Conservation (phyloP, 768 basidiomycete genomes). For the Phlebiopsis flavidoalba region DNA sequence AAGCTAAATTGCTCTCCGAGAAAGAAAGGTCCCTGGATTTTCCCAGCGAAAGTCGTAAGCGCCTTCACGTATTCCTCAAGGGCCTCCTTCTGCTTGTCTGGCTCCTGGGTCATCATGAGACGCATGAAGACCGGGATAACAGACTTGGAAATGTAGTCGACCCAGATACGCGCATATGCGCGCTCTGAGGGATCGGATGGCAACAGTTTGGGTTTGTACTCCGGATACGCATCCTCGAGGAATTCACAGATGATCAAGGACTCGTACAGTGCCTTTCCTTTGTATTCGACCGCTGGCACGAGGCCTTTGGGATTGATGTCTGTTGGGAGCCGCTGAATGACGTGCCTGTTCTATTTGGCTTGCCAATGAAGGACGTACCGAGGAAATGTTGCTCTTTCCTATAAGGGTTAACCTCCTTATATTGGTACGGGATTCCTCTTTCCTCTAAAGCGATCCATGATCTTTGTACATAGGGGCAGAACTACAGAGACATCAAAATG, state of each 20-base stretch:
- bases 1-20: constrained; percentile 47
- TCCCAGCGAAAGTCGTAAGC: constrained; percentile 30
- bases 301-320: constrained; percentile 67
- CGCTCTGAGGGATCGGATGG: constrained; percentile 46
- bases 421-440: constrained; percentile 60
- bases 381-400: constrained; percentile 58
- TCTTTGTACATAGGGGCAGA: constrained; percentile 58
- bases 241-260: constrained; percentile 61
- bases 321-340: constrained; percentile 7
- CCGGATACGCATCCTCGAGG: constrained; percentile 56
- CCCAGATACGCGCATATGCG: constrained; percentile 51
- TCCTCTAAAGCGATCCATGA: constrained; percentile 68
- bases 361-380: constrained; percentile 30
- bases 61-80: constrained; percentile 34
- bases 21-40: constrained; percentile 50
- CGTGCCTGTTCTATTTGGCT: neutral
- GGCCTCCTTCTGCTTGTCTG: constrained; percentile 30
- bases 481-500: constrained; percentile 20
- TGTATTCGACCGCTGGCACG: constrained; percentile 54
- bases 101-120: constrained; percentile 27
- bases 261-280: constrained; percentile 54
- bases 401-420: constrained; percentile 65
- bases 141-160: constrained; percentile 49
- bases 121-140: constrained; percentile 50
- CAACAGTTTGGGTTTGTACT: constrained; percentile 40